phyloP scores from a whole-genome alignment of 805 yeast genomes.

The Candida corydali region DNA sequence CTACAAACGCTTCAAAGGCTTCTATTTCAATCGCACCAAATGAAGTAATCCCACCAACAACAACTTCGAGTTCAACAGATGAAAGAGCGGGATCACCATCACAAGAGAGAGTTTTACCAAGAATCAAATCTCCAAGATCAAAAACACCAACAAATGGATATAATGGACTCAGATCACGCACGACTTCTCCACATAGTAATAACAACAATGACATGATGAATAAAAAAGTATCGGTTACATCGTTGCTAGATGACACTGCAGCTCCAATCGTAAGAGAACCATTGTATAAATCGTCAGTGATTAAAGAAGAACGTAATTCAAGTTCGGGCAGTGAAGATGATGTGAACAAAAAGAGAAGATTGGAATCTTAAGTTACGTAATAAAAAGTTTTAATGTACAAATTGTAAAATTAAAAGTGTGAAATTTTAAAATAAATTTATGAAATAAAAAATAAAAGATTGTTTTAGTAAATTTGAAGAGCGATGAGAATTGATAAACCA shows the following conservation, averaged over 20 bases:
- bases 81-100: neutral
- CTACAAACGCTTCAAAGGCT: conserved; percentile 9
- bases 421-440: too few relatives aligned
- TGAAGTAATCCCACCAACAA: neutral
- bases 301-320: conserved; percentile 5
- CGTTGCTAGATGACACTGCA: conserved; percentile 17
- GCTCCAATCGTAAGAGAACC: conserved; percentile 5
- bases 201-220: neutral
- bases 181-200: conserved; percentile 1
- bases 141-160: conserved; percentile 1
- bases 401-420: too few relatives aligned
- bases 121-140: conserved; percentile 1
- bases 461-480: too few relatives aligned
- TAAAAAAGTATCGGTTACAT: conserved; percentile 20
- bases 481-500: conserved; percentile 1
- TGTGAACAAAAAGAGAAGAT: conserved; percentile 7
- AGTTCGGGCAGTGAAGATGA: conserved; percentile 4
- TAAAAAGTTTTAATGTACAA: too few relatives aligned
- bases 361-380: neutral
- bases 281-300: conserved; percentile 4
- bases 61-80: too few relatives aligned
- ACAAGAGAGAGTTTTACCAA: neutral
- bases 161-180: conserved; percentile 15
- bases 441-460: too few relatives aligned
- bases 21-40: conserved; percentile 3